phyloP scores from a whole-genome alignment of 192 early-diverging fungal species.

The Linnemannia schmuckeri region DNA sequence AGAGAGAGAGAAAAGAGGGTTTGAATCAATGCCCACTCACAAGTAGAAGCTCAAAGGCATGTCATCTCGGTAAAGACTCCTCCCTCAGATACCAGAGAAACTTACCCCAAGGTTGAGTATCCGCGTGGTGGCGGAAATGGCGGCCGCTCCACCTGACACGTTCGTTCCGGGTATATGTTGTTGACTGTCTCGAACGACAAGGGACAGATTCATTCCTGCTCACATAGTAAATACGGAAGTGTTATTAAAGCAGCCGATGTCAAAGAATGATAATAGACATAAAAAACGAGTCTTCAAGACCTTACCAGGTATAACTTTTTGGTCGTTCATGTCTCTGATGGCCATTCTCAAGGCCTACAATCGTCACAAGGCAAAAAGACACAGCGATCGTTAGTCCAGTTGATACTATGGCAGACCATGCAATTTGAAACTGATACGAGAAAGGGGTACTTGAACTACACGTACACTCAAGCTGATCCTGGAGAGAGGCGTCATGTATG shows the following conservation, averaged over 20 bases:
- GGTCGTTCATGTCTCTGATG: constrained; percentile 35
- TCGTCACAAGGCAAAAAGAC: neutral
- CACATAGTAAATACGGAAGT: neutral
- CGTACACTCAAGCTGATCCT: constrained; percentile 39
- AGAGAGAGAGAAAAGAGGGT: too few species aligned
- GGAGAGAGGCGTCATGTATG: constrained; percentile 8
- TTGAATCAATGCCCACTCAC: too few species aligned
- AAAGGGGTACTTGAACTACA: neutral
- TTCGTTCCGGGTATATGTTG: constrained; percentile 30
- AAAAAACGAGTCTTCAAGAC: too few species aligned
- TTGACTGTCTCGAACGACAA: constrained; percentile 43
- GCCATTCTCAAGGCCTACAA: constrained; percentile 47
- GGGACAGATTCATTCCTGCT: constrained; percentile 39
- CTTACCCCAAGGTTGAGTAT: constrained; percentile 23
- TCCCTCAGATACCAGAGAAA: neutral
- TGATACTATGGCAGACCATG: neutral
- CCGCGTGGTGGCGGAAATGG: constrained; percentile 37
- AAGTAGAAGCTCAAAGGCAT: too few species aligned
- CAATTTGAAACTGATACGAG: neutral
- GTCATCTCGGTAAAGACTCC: too few species aligned
- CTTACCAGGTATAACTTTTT: constrained; percentile 39
- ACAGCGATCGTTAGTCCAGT: neutral
- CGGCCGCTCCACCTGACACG: constrained; percentile 28
- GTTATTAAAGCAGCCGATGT: neutral
- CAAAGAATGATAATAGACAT: neutral